A percentile compares a stretch with the other conserved stretches of the same genome.
These are phyloP conservation scores for Apiotrichum montevideense DNA, from an alignment of 1,284 basidiomycete genomes.

Conservation along the genomic window DNA sequence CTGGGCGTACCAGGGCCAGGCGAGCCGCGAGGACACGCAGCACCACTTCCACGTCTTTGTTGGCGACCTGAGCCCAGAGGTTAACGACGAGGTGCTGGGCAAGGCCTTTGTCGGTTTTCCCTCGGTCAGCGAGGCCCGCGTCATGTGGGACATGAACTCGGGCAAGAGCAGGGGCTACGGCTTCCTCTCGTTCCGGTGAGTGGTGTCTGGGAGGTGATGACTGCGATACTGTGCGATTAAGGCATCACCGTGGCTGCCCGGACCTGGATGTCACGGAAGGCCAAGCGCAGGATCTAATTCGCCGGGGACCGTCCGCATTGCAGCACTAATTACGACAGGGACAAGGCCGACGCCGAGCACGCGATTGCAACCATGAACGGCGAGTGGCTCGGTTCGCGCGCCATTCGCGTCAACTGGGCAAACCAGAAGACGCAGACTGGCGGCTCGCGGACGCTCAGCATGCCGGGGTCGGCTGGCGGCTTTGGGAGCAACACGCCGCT, in stretches of 20 bases:
- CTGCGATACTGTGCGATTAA: no score
- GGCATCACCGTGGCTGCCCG: no score
- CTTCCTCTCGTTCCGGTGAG: conserved; percentile 52
- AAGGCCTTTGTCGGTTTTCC: conserved; percentile 95
- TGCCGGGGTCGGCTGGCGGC: conserved; percentile 20
- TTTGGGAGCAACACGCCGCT: conserved; percentile 66
- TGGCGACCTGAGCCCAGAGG: conserved; percentile 93
- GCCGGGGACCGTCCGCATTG: neutral
- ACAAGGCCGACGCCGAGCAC: conserved; percentile 95
- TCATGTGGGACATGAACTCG: conserved; percentile 99
- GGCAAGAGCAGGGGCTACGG: conserved; percentile 73
- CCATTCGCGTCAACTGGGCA: conserved; percentile 99
- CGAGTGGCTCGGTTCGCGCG: conserved; percentile 94
- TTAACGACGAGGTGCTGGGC: conserved; percentile 92
- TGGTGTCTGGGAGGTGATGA: neutral
- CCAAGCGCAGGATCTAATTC: no score
- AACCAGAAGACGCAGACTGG: conserved; percentile 84
- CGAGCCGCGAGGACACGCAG: conserved; percentile 77
- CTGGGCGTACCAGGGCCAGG: conserved; percentile 94
- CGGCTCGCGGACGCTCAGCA: conserved; percentile 47
- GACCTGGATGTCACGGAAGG: no score
- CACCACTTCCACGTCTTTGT: conserved; percentile 97
- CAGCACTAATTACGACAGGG: conserved; percentile 58
- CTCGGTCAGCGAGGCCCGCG: conserved; percentile 88
- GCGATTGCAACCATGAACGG: conserved; percentile 99